Evolutionary conservation across 148 eudicot species (phyloP), one percentile per base, ranked within the genome.

Genomic region (Simmondsia chinensis): DNA sequence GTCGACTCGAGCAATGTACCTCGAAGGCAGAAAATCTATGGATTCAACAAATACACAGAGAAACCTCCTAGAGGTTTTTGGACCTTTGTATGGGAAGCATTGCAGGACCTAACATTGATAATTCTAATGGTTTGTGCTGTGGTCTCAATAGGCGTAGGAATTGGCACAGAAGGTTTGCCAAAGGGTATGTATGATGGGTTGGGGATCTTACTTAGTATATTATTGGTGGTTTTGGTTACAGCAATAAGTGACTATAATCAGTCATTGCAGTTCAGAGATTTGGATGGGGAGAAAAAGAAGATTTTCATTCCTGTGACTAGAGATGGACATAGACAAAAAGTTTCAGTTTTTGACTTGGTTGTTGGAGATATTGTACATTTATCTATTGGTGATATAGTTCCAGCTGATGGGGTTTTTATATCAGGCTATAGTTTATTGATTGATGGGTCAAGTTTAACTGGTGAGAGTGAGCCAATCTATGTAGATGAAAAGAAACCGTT

Each of bases 91-190:
- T 84, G 97, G 97, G 97, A 89, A 13, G 97, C 93, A 43, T 59
- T 79, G 4, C 99, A 91, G 5, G 99, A 91, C 62, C 69, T 82
- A 19, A 91, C 99, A 21, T 65, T 91, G 10, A 74, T 91, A 27
- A 85, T 91, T 35, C 77, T 91, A 43, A 79, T 82, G 57, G 75
- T 79, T 47, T 91, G 99, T 69, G 99, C 95, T 28, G 88, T 85
- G 39, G 80, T 82, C 35, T 91, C 99, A 29, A 63, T 91, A 22
- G 81, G 73, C 6, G 95, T 91, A 8, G 99, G 99, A 37, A 60
- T 82, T 33, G 73, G 76, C 43, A 81, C 87, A 35, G 95, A 84
- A 68, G 97, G 97, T 27, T 72, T 69, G 52, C 97, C 97, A 22
- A 77, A 73, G 64, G 99, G 99, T 18, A 60, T 66, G 57, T 86